Conservation (phyloP, 225 moss, liverwort and hornwort species). For the Lunularia cruciata region DNA sequence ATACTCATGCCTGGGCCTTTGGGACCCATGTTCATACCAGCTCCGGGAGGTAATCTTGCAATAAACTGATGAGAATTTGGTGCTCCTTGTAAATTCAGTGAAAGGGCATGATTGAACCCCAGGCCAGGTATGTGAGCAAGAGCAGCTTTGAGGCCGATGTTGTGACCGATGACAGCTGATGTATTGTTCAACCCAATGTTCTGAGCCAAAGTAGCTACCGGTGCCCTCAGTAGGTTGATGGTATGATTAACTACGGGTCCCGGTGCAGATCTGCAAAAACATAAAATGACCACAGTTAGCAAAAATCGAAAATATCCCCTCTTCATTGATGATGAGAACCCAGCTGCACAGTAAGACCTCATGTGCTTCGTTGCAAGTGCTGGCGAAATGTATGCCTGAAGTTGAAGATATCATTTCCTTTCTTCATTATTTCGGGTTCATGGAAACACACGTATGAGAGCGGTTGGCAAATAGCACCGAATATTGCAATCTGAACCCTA, state of each 20-base stretch:
- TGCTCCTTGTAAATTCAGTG: conserved; percentile 10
- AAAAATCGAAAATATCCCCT: not conserved
- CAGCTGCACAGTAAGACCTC: too few relatives aligned
- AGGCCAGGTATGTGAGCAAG: not conserved
- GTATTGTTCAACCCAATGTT: conserved; percentile 23
- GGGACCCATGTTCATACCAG: conserved; percentile 15
- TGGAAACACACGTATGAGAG: not conserved
- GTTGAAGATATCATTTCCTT: too few relatives aligned
- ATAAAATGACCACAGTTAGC: too few relatives aligned
- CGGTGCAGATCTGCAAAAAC: conserved; percentile 24
- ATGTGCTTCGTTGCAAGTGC: too few relatives aligned
- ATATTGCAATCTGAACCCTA: too few relatives aligned
- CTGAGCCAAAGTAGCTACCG: conserved; percentile 26
- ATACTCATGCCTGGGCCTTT: conserved; percentile 16
- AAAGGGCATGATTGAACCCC: not conserved
- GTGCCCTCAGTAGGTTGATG: conserved; percentile 23
- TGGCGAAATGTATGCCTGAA: too few relatives aligned
- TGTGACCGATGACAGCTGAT: conserved; percentile 14
- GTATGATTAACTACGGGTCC: conserved; percentile 21
- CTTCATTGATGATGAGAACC: too few relatives aligned
- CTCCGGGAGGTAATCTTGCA: conserved; percentile 14
- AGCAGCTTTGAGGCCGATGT: conserved; percentile 17
- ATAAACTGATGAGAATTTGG: conserved; percentile 19
- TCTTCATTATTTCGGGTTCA: not conserved
- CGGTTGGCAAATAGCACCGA: too few relatives aligned